phyloP scores from a whole-genome alignment of 345 rosid genomes.

The Reutealis trisperma region DNA sequence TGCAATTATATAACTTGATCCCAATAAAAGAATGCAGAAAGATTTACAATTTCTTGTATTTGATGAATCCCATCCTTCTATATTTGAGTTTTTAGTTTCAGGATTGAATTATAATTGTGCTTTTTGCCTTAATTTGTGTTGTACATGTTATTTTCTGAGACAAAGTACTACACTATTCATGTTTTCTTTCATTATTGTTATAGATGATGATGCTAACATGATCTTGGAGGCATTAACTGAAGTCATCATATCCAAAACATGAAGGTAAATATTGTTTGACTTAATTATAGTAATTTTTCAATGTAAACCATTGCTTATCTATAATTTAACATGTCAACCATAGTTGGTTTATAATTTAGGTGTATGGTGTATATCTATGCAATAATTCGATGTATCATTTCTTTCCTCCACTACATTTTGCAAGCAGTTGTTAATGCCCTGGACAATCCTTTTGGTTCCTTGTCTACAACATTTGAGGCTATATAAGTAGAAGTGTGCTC shows the following conservation, averaged over 20 bases:
- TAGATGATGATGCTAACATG: conserved; percentile 35
- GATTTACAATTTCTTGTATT: not conserved
- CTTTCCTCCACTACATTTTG: conserved; percentile 38
- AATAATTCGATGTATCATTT: conserved; percentile 42
- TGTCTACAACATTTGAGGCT: conserved; percentile 62
- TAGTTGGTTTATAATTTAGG: conserved; percentile 57
- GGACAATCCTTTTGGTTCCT: conserved; percentile 59
- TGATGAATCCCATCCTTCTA: too few species aligned
- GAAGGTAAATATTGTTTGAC: conserved; percentile 34
- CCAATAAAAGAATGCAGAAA: not conserved
- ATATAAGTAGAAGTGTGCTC: conserved; percentile 37
- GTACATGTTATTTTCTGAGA: not conserved
- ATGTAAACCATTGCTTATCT: not conserved
- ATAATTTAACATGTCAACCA: conserved; percentile 13
- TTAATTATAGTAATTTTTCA: conserved; percentile 8
- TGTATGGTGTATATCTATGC: conserved; percentile 60
- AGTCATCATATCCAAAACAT: conserved; percentile 39
- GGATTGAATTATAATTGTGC: not conserved
- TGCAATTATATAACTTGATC: not conserved
- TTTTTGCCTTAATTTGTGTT: not conserved
- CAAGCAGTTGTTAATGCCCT: conserved; percentile 52
- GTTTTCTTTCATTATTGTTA: conserved; percentile 5
- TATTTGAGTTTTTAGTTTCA: not conserved
- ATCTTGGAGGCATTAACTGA: conserved; percentile 42
- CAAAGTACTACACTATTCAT: not conserved